phyloP scores from a whole-genome alignment of 2,329 filamentous ascomycete species.

The Blastomyces emzantsi region DNA sequence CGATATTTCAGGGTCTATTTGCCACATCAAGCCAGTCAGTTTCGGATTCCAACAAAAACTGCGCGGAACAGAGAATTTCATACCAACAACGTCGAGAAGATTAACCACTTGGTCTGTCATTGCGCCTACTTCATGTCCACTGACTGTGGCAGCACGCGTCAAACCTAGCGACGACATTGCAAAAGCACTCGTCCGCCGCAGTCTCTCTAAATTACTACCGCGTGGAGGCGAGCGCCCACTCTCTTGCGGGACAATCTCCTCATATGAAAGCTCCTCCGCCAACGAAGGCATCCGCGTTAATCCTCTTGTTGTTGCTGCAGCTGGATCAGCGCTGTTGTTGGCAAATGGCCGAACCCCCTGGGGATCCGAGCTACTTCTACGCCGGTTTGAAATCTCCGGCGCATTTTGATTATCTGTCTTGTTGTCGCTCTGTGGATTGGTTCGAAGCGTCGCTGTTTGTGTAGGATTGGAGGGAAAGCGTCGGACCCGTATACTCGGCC shows the following conservation, averaged over 20 bases:
- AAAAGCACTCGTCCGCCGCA: constrained; percentile 11
- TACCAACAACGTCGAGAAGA: constrained; percentile 60
- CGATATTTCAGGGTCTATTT: constrained; percentile 68
- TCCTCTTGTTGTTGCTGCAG: constrained; percentile 16
- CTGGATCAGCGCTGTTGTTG: constrained; percentile 18
- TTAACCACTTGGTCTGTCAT: constrained; percentile 48
- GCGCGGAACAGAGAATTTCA: background rate
- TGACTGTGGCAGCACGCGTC: constrained; percentile 25
- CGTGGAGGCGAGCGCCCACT: constrained; percentile 13
- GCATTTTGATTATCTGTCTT: constrained; percentile 17
- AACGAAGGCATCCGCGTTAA: constrained; percentile 25
- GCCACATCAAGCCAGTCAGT: constrained; percentile 13
- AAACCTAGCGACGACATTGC: constrained; percentile 16
- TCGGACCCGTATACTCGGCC: constrained; percentile 19
- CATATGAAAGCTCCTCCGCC: constrained; percentile 26
- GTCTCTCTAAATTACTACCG: constrained; percentile 7
- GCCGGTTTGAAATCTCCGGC: constrained; percentile 25
- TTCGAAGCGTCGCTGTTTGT: constrained; percentile 13
- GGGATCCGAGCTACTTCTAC: constrained; percentile 36
- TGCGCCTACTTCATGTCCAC: constrained; percentile 14
- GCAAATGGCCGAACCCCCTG: constrained; percentile 28
- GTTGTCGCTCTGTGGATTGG: constrained; percentile 11
- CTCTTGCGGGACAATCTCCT: constrained; percentile 13
- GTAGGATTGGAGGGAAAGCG: constrained; percentile 16
- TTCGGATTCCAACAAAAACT: background rate